Evolutionary conservation across 2,329 filamentous ascomycete genomes (phyloP).

Genomic region (Talaromyces atroroseus): DNA sequence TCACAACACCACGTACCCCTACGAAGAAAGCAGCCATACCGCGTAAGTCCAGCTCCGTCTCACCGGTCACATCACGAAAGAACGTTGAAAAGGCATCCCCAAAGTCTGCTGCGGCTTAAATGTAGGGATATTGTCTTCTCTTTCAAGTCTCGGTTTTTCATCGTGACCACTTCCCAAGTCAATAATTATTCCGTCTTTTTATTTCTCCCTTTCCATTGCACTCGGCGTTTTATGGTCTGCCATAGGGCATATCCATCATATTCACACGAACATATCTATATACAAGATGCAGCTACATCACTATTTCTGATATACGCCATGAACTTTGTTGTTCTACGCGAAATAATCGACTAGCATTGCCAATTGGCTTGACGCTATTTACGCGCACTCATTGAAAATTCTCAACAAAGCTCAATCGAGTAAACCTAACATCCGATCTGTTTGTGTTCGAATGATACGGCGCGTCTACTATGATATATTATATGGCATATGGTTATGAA

Average conservation of each 20-base stretch:
- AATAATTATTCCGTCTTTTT: neutral
- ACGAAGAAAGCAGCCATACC: conserved; percentile 38
- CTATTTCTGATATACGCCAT: neutral
- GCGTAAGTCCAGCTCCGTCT: conserved; percentile 30
- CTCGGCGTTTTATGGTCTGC: neutral
- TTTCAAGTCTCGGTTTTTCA: neutral
- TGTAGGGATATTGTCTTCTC: neutral
- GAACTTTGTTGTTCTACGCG: neutral
- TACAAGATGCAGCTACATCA: neutral
- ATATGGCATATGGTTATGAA: conserved; percentile 5
- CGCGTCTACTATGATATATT: neutral
- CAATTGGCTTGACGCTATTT: neutral
- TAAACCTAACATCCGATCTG: neutral
- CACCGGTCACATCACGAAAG: conserved; percentile 35
- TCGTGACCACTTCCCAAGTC: neutral
- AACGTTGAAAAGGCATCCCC: conserved; percentile 33
- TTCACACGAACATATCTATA: neutral
- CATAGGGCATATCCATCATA: neutral
- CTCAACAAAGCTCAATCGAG: neutral
- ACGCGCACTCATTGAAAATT: neutral
- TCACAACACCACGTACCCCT: conserved; percentile 31
- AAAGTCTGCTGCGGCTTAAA: conserved; percentile 20
- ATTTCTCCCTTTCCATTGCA: neutral
- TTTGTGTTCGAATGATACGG: neutral
- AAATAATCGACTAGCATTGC: neutral